These are phyloP conservation scores for Phlyctochytrium bullatum DNA, from an alignment of 192 early-diverging fungal species.

Conservation along the genomic window DNA sequence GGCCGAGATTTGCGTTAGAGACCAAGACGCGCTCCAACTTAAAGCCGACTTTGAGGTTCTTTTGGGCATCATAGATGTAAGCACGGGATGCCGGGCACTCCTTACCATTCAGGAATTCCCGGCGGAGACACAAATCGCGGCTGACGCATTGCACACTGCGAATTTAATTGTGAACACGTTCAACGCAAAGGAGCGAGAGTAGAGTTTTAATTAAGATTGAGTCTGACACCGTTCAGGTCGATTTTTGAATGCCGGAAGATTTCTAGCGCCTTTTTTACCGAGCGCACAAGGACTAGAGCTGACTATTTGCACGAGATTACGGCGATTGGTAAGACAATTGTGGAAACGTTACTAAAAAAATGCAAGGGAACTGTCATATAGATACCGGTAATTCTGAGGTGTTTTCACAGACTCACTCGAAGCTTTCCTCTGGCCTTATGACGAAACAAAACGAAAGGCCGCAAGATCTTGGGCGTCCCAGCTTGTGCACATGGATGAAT, in stretches of 20 bases:
- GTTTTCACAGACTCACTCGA: too few species aligned
- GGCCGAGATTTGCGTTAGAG: conserved; percentile 64
- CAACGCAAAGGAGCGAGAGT: conserved; percentile 40
- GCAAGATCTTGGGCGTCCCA: conserved; percentile 35
- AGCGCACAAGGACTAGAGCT: conserved; percentile 46
- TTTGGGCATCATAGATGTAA: conserved; percentile 56
- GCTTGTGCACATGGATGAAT: conserved; percentile 66
- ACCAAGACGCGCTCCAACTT: conserved; percentile 68
- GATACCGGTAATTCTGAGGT: conserved; percentile 37
- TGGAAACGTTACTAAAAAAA: conserved; percentile 96
- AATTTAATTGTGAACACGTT: conserved; percentile 78
- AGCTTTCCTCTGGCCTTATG: conserved; percentile 67
- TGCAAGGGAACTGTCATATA: conserved; percentile 85
- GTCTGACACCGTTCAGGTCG: conserved; percentile 16
- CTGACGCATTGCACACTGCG: conserved; percentile 76
- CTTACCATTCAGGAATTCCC: conserved; percentile 51
- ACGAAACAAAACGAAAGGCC: conserved; percentile 88
- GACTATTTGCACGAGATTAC: conserved; percentile 73
- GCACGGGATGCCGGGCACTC: too few species aligned
- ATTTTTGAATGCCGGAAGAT: conserved; percentile 42
- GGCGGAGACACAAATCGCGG: conserved; percentile 57
- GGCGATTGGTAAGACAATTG: conserved; percentile 61
- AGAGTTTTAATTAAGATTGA: not conserved
- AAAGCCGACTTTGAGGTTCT: conserved; percentile 77
- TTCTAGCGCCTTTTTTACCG: conserved; percentile 59